These are phyloP conservation scores for Suhomyces sp. DNA, from an alignment of 805 yeast species.

Conservation along the genomic window DNA sequence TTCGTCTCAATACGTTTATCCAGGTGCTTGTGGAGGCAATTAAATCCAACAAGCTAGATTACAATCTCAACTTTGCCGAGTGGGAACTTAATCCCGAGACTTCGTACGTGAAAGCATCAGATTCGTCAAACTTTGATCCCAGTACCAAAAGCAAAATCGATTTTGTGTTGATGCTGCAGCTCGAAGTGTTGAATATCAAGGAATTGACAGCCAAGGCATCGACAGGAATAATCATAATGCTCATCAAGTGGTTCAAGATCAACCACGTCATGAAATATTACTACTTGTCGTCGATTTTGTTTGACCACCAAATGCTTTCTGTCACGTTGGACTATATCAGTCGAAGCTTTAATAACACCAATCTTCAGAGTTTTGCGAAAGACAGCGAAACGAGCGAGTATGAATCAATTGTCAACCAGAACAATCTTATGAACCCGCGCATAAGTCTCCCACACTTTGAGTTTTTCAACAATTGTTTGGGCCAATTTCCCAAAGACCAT, in stretches of 20 bases:
- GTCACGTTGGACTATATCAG: slow-evolving; percentile 31
- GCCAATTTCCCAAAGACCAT: slow-evolving; percentile 12
- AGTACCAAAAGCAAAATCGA: slow-evolving; percentile 20
- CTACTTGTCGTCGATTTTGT: slow-evolving; percentile 64
- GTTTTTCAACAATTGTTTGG: slow-evolving; percentile 38
- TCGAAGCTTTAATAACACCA: slow-evolving; percentile 34
- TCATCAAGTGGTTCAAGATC: slow-evolving; percentile 75
- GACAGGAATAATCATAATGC: slow-evolving; percentile 47
- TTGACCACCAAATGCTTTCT: slow-evolving; percentile 62
- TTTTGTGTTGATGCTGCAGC: slow-evolving; percentile 34
- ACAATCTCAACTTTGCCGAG: slow-evolving; percentile 34
- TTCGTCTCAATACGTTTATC: slow-evolving; percentile 60
- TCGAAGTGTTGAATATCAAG: slow-evolving; percentile 58
- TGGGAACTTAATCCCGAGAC: slow-evolving; percentile 33
- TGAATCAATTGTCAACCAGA: slow-evolving; percentile 35
- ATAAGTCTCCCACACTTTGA: slow-evolving; percentile 30
- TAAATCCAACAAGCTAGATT: slow-evolving; percentile 46
- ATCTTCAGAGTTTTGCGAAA: slow-evolving; percentile 24
- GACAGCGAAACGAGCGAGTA: slow-evolving; percentile 21
- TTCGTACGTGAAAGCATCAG: slow-evolving; percentile 20
- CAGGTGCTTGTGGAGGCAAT: slow-evolving; percentile 63
- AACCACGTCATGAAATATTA: slow-evolving; percentile 80
- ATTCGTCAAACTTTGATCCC: slow-evolving; percentile 4
- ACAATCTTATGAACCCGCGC: slow-evolving; percentile 39
- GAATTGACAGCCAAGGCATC: slow-evolving; percentile 62